phyloP scores from a whole-genome alignment of 164 flowering plant genomes.

The Sedum album region DNA sequence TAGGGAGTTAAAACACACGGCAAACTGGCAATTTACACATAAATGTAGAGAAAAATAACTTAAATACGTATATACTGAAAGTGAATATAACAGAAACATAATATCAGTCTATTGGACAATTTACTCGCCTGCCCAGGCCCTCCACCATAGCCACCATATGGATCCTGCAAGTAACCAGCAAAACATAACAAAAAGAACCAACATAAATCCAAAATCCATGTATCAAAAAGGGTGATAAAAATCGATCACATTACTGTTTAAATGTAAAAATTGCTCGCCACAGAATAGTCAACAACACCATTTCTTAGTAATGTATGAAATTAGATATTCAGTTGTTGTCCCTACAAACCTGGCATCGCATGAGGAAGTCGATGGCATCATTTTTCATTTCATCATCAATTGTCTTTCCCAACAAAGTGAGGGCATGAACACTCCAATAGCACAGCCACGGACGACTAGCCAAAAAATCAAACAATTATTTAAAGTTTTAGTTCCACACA shows the following conservation, averaged over 20 bases:
- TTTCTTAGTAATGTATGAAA: background rate
- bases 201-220: background rate
- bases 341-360: slow-evolving; percentile 67
- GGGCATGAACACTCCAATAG: slow-evolving; percentile 87
- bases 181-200: slow-evolving; percentile 2
- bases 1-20: too few relatives aligned
- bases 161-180: slow-evolving; percentile 45
- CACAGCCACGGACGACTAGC: slow-evolving; percentile 95
- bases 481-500: background rate
- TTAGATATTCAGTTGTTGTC: background rate
- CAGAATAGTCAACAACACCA: background rate
- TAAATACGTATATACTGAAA: too few relatives aligned
- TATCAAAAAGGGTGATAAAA: too few relatives aligned
- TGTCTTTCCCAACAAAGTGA: slow-evolving; percentile 69
- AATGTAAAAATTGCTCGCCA: background rate
- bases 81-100: too few relatives aligned
- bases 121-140: slow-evolving; percentile 94
- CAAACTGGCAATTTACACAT: too few relatives aligned
- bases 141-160: slow-evolving; percentile 89
- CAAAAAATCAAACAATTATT: slow-evolving; percentile 5
- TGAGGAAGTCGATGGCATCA: slow-evolving; percentile 61
- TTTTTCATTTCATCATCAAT: slow-evolving; percentile 51
- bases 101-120: background rate
- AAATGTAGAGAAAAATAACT: too few relatives aligned
- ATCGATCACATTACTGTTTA: too few relatives aligned